These are phyloP conservation scores for Globisporangium barbulae DNA, from an alignment of 352 stramenopile genomes.

Conservation along the genomic window DNA sequence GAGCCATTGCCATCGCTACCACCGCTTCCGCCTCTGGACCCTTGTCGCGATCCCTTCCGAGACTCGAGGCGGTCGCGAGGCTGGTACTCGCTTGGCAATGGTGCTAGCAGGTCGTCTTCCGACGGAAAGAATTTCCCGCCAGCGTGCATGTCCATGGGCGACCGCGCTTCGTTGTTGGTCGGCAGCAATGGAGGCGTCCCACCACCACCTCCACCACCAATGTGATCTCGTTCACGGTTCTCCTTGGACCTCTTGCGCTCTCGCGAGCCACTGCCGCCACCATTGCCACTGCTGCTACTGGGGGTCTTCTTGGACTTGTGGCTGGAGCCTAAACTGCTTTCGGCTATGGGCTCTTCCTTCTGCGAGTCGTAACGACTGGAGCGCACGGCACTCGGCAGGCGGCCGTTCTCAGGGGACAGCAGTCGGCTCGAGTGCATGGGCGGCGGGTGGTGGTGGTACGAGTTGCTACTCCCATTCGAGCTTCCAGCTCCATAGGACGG, in stretches of 20 bases:
- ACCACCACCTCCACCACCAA: not conserved
- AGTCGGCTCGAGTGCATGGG: conserved; percentile 22
- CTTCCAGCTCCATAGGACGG: not conserved
- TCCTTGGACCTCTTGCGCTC: conserved; percentile 14
- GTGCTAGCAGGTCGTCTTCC: conserved; percentile 38
- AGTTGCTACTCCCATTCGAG: not conserved
- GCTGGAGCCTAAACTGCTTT: conserved; percentile 13
- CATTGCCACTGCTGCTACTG: conserved; percentile 4
- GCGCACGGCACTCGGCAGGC: conserved; percentile 34
- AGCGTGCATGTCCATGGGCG: not conserved
- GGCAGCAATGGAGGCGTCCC: not conserved
- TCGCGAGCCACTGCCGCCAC: not conserved
- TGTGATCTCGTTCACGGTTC: conserved; percentile 4
- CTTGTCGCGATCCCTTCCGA: conserved; percentile 64
- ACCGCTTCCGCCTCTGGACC: conserved; percentile 33
- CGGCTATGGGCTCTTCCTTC: conserved; percentile 6
- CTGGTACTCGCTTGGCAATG: conserved; percentile 51
- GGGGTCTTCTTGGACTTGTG: conserved; percentile 11
- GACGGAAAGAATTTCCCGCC: conserved; percentile 21
- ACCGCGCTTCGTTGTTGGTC: conserved; percentile 19
- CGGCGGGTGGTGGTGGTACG: conserved; percentile 3
- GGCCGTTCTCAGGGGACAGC: conserved; percentile 24
- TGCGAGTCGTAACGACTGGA: conserved; percentile 22
- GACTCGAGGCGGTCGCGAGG: conserved; percentile 73
- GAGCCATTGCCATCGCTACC: not conserved